Evolutionary conservation across 371 early-diverging fungal genomes (phyloP).

Genomic region (Batkoa obscura): DNA sequence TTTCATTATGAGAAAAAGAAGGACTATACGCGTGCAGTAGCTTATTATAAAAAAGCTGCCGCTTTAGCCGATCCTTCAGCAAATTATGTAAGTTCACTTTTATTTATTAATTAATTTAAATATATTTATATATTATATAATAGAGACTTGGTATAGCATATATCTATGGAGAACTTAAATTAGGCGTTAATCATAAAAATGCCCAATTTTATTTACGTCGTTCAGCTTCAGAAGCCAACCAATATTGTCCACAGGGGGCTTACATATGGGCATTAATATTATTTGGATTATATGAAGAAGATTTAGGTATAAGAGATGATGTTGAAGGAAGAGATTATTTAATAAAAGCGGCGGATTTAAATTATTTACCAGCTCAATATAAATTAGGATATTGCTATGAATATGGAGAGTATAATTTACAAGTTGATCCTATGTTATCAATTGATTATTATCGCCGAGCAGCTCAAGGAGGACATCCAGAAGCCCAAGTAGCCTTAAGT

Average conservation of each 20-base stretch:
- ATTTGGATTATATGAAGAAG: constrained; percentile 15
- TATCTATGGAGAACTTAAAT: constrained; percentile 40
- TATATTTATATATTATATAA: neutral
- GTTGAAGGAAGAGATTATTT: constrained; percentile 20
- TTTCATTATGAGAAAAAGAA: constrained; percentile 32
- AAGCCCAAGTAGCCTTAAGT: constrained; percentile 81
- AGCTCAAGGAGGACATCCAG: constrained; percentile 71
- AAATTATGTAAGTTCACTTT: constrained; percentile 31
- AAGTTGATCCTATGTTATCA: constrained; percentile 43
- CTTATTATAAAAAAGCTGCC: constrained; percentile 56
- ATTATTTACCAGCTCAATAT: constrained; percentile 44
- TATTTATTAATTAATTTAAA: neutral
- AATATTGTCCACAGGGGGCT: constrained; percentile 42
- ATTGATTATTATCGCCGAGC: constrained; percentile 64
- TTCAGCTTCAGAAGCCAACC: constrained; percentile 37
- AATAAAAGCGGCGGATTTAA: constrained; percentile 29
- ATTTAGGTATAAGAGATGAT: constrained; percentile 18
- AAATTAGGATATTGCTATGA: constrained; percentile 75
- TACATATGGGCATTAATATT: constrained; percentile 42
- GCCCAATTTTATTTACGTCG: constrained; percentile 51
- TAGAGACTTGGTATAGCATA: constrained; percentile 31
- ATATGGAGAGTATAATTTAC: constrained; percentile 36
- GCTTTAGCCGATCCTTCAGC: constrained; percentile 40
- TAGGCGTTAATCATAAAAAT: constrained; percentile 30
- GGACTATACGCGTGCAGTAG: constrained; percentile 38